Conservation (phyloP, 1,139 yeast genomes). For the Geotrichum australiense region DNA sequence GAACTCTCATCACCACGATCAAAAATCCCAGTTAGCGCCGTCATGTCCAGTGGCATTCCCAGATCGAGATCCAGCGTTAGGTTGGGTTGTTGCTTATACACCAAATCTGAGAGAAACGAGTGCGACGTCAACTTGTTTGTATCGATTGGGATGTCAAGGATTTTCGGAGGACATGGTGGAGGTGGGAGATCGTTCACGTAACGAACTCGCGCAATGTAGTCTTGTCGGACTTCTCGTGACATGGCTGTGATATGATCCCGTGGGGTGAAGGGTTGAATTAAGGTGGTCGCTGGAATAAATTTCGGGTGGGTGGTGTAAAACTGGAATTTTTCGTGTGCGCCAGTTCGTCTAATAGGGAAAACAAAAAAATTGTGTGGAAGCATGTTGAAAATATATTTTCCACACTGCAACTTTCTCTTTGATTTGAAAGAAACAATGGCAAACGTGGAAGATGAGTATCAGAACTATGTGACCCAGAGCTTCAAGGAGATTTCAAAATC, state of each 20-base stretch:
- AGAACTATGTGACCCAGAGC: slow-evolving; percentile 19
- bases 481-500: slow-evolving; percentile 20
- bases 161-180: slow-evolving; percentile 87
- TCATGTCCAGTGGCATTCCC: slow-evolving; percentile 75
- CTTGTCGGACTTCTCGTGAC: slow-evolving; percentile 47
- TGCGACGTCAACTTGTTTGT: slow-evolving; percentile 47
- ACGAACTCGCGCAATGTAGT: slow-evolving; percentile 78
- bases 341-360: background rate
- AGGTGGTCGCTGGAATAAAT: slow-evolving; percentile 2
- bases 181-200: slow-evolving; percentile 87
- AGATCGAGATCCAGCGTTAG: slow-evolving; percentile 64
- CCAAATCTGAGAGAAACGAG: slow-evolving; percentile 61
- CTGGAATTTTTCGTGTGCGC: background rate
- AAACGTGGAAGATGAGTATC: slow-evolving; percentile 12
- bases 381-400: background rate
- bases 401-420: background rate
- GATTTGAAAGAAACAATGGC: background rate
- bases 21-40: slow-evolving; percentile 60
- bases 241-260: slow-evolving; percentile 15
- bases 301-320: slow-evolving; percentile 2
- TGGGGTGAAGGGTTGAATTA: background rate
- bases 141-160: slow-evolving; percentile 48
- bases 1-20: slow-evolving; percentile 50
- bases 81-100: slow-evolving; percentile 64
- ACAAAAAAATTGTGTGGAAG: background rate